These are phyloP conservation scores for Cercospora sesami DNA, from an alignment of 2,329 filamentous ascomycete species.

Conservation along the genomic window DNA sequence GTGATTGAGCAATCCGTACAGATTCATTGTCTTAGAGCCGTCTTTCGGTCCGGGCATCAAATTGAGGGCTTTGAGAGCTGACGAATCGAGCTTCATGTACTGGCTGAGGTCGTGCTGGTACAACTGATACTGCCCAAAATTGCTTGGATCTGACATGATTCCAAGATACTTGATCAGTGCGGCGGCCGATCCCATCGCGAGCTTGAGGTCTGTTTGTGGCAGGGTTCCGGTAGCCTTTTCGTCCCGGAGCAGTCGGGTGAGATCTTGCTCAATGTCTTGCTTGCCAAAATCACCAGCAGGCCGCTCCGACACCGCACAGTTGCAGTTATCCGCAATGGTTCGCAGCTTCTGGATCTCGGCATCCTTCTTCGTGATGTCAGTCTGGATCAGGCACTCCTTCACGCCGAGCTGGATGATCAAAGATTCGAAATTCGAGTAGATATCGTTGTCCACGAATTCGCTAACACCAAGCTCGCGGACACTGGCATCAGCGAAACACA, in stretches of 20 bases:
- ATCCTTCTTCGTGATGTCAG: constrained; percentile 78
- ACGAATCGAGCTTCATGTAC: constrained; percentile 97
- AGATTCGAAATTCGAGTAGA: constrained; percentile 97
- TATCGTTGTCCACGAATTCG: constrained; percentile 97
- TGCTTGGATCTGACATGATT: constrained; percentile 84
- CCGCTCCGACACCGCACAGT: constrained; percentile 83
- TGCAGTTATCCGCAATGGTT: constrained; percentile 88
- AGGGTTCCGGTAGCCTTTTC: constrained; percentile 74
- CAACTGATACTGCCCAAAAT: constrained; percentile 95
- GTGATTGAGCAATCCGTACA: constrained; percentile 91
- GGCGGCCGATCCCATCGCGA: constrained; percentile 93
- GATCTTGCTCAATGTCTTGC: constrained; percentile 93
- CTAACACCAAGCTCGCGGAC: constrained; percentile 93
- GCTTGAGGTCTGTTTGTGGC: constrained; percentile 86
- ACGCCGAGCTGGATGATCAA: constrained; percentile 94
- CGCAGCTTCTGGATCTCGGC: constrained; percentile 83
- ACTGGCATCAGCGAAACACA: constrained; percentile 96
- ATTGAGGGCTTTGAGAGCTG: constrained; percentile 89
- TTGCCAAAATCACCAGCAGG: constrained; percentile 74
- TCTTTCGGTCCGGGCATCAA: constrained; percentile 95
- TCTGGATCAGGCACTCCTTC: constrained; percentile 85
- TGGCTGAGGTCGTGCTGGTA: constrained; percentile 97
- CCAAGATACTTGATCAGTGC: constrained; percentile 93
- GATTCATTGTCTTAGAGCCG: constrained; percentile 94
- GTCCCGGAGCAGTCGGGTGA: constrained; percentile 82